Evolutionary conservation across 129 eudicot genomes (phyloP).

Genomic region (Flaveria sonorensis): DNA sequence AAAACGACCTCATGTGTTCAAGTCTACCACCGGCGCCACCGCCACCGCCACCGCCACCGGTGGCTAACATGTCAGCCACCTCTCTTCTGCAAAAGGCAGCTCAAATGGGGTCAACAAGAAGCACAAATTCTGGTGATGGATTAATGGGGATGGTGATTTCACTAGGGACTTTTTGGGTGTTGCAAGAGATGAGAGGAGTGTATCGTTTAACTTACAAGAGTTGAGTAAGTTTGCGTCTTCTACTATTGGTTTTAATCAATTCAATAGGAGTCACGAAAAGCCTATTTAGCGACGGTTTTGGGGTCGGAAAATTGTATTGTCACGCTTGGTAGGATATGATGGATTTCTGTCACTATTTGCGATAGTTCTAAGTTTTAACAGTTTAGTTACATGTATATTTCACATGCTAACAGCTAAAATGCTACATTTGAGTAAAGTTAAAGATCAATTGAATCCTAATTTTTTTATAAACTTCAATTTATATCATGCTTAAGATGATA

Average conservation of each 20-base stretch:
- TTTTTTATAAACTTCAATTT: too few relatives aligned
- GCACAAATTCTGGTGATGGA: constrained; percentile 30
- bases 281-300: constrained; percentile 20
- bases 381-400: neutral
- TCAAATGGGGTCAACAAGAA: constrained; percentile 68
- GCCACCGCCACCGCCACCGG: neutral
- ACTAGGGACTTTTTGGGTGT: constrained; percentile 40
- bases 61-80: constrained; percentile 75
- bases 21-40: constrained; percentile 28
- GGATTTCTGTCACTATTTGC: constrained; percentile 21
- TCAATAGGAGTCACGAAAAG: constrained; percentile 8
- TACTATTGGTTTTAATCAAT: constrained; percentile 34
- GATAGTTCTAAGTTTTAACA: constrained; percentile 7
- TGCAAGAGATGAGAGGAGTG: constrained; percentile 30
- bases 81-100: constrained; percentile 87
- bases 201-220: constrained; percentile 38
- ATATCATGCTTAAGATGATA: too few relatives aligned
- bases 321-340: constrained; percentile 21
- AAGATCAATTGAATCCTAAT: neutral
- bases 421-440: neutral
- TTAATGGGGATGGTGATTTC: constrained; percentile 31
- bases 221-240: constrained; percentile 38
- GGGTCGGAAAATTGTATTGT: constrained; percentile 14
- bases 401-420: neutral
- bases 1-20: constrained; percentile 38